phyloP scores from a whole-genome alignment of 2,329 filamentous ascomycete species.

The Pestalotiopsis sp. region DNA sequence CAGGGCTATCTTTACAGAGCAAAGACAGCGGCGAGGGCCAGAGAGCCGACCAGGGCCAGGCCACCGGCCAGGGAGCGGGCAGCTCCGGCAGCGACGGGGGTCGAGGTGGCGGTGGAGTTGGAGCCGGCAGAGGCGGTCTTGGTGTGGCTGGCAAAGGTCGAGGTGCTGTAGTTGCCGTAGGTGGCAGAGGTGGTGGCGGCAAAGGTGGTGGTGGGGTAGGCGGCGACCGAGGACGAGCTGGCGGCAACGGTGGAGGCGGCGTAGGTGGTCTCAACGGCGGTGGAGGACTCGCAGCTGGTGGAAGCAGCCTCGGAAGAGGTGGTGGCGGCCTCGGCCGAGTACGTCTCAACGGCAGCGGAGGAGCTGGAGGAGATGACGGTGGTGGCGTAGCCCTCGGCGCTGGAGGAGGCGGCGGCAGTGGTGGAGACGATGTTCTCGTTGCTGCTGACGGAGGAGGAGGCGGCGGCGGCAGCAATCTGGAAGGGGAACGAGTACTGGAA shows the following conservation, averaged over 20 bases:
- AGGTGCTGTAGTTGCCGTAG: slow-evolving; percentile 38
- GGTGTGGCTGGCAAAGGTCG: slow-evolving; percentile 27
- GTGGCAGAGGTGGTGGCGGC: slow-evolving; percentile 31
- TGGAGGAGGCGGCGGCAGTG: neutral
- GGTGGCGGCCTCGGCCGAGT: slow-evolving; percentile 24
- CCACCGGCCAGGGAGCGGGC: neutral
- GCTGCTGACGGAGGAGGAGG: slow-evolving; percentile 13
- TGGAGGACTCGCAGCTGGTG: slow-evolving; percentile 27
- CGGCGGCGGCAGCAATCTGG: slow-evolving; percentile 43
- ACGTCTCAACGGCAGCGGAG: slow-evolving; percentile 25
- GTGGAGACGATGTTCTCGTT: slow-evolving; percentile 10
- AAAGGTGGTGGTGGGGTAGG: slow-evolving; percentile 32
- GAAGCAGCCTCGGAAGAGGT: slow-evolving; percentile 28
- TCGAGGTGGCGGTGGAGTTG: slow-evolving; percentile 5
- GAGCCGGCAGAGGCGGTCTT: slow-evolving; percentile 21
- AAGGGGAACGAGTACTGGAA: slow-evolving; percentile 69
- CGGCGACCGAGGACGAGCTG: slow-evolving; percentile 17
- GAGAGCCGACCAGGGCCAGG: neutral
- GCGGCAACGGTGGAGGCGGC: slow-evolving; percentile 14
- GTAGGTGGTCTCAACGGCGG: slow-evolving; percentile 15
- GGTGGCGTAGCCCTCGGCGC: neutral
- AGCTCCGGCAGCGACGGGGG: neutral
- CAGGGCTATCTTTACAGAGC: neutral
- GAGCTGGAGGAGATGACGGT: neutral
- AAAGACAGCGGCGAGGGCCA: neutral